Evolutionary conservation across 129 eudicot genomes (phyloP).

Genomic region (Ambrosia trifida): DNA sequence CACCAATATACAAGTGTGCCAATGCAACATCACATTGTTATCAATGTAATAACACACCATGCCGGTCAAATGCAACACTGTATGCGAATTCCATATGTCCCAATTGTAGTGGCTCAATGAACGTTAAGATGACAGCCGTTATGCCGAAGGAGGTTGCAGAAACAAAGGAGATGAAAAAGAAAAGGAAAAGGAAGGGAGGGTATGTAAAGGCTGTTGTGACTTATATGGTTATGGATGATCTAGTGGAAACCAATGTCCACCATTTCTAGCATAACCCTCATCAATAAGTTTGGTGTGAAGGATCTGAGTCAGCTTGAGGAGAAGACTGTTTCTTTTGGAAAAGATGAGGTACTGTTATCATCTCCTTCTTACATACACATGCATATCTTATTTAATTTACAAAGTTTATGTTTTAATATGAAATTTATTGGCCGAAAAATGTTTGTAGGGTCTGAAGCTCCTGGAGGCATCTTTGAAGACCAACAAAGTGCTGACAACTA

Average conservation of each 20-base stretch:
- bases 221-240: conserved; percentile 9
- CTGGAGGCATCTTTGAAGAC: conserved; percentile 17
- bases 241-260: neutral
- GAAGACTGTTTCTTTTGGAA: neutral
- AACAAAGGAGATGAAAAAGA: too few species aligned
- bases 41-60: neutral
- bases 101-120: neutral
- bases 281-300: neutral
- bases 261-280: neutral
- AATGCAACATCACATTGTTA: neutral
- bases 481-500: conserved; percentile 9
- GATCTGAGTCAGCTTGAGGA: conserved; percentile 5
- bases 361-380: neutral
- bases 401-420: neutral
- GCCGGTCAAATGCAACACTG: neutral
- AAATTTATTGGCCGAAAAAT: neutral
- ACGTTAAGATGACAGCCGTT: neutral
- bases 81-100: neutral
- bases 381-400: neutral
- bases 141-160: neutral
- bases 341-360: neutral
- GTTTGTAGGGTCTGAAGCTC: neutral
- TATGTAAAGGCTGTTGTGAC: conserved; percentile 1
- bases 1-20: neutral
- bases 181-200: neutral